These are phyloP conservation scores for Gastrodia elata DNA, from an alignment of 106 monocot genomes.

Conservation along the genomic window DNA sequence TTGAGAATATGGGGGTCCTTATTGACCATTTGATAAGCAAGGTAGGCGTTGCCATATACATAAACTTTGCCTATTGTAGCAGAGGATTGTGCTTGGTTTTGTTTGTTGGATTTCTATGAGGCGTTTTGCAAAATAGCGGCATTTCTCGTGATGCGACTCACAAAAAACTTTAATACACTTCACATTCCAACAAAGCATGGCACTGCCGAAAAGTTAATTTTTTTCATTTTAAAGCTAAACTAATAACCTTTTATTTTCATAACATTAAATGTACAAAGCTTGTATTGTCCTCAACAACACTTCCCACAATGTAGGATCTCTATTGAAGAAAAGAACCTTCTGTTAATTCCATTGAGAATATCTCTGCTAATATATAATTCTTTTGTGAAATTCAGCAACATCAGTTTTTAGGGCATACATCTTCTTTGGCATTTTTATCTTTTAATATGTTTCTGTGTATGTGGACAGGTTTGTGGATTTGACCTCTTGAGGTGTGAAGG, in stretches of 20 bases:
- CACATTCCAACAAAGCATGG: too few relatives aligned
- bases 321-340: not conserved
- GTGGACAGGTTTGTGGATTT: constrained; percentile 87
- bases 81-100: too few relatives aligned
- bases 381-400: not conserved
- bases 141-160: too few relatives aligned
- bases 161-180: too few relatives aligned
- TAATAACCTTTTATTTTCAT: not conserved
- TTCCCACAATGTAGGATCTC: not conserved
- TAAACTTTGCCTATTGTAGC: too few relatives aligned
- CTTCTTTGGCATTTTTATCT: not conserved
- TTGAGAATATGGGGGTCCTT: too few relatives aligned
- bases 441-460: not conserved
- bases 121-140: too few relatives aligned
- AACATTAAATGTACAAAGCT: not conserved
- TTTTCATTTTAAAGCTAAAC: too few relatives aligned
- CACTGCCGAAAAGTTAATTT: too few relatives aligned
- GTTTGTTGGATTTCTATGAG: too few relatives aligned
- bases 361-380: not conserved
- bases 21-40: too few relatives aligned
- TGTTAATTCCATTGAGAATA: not conserved
- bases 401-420: not conserved
- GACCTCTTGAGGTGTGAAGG: constrained; percentile 90
- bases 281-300: not conserved
- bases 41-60: too few relatives aligned